Evolutionary conservation across 2,329 filamentous ascomycete species (phyloP).

Genomic region (Fusarium sulawesiense): DNA sequence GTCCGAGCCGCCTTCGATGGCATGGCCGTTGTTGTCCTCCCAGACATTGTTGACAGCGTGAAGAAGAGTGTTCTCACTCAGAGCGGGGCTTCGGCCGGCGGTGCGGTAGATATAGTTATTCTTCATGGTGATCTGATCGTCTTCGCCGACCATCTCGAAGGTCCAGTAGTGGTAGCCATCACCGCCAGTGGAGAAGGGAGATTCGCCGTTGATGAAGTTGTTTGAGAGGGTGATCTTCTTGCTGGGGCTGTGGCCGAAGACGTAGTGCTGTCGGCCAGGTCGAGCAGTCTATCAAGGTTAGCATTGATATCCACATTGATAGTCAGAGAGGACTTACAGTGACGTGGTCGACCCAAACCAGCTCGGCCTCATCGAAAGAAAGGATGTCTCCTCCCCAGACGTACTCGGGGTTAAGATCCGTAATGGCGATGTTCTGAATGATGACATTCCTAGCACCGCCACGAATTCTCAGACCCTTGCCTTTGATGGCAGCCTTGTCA

Average conservation of each 20-base stretch:
- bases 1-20: neutral
- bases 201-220: slow-evolving; percentile 4
- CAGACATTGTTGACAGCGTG: slow-evolving; percentile 15
- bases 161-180: slow-evolving; percentile 70
- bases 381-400: neutral
- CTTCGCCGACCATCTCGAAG: slow-evolving; percentile 66
- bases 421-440: neutral
- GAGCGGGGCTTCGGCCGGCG: neutral
- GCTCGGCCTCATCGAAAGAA: slow-evolving; percentile 1
- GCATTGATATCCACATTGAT: too few relatives aligned
- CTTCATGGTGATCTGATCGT: slow-evolving; percentile 61
- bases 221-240: slow-evolving; percentile 10
- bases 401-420: neutral
- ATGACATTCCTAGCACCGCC: neutral
- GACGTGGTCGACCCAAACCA: slow-evolving; percentile 15
- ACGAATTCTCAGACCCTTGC: neutral
- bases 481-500: neutral
- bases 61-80: slow-evolving; percentile 8
- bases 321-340: neutral
- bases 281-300: neutral
- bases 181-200: slow-evolving; percentile 57
- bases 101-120: slow-evolving; percentile 63
- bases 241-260: neutral
- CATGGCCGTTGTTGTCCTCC: slow-evolving; percentile 5
- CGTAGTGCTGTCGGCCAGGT: slow-evolving; percentile 7